phyloP scores from a whole-genome alignment of 164 flowering plant genomes.

The Dillenia turbinata region DNA sequence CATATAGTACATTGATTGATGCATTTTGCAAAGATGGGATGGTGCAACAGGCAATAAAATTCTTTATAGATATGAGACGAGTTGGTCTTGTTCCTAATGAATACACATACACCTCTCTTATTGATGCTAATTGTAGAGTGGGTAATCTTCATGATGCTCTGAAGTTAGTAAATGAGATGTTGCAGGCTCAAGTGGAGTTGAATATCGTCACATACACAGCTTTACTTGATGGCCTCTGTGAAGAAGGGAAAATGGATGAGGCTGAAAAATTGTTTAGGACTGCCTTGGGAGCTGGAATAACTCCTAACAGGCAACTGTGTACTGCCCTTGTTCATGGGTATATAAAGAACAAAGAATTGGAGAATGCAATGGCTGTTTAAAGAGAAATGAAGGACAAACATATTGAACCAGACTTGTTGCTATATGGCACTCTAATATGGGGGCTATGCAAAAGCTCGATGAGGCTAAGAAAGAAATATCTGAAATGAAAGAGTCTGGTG shows the following conservation, averaged over 20 bases:
- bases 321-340: constrained; percentile 73
- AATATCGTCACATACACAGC: constrained; percentile 72
- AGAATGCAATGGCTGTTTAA: constrained; percentile 38
- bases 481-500: constrained; percentile 49
- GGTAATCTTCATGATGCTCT: constrained; percentile 58
- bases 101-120: constrained; percentile 68
- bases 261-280: constrained; percentile 57
- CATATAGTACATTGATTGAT: constrained; percentile 82
- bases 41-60: constrained; percentile 65
- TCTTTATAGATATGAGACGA: constrained; percentile 69
- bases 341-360: constrained; percentile 42
- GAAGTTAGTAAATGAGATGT: constrained; percentile 63
- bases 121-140: constrained; percentile 70
- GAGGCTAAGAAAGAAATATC: constrained; percentile 41
- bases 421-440: constrained; percentile 71
- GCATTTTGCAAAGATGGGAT: constrained; percentile 82
- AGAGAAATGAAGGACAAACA: constrained; percentile 50
- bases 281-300: constrained; percentile 44
- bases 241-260: constrained; percentile 50
- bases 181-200: constrained; percentile 36
- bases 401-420: constrained; percentile 41
- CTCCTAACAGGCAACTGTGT: constrained; percentile 48
- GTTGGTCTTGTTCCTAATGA: constrained; percentile 72
- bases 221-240: constrained; percentile 69
- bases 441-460: constrained; percentile 62